These are phyloP conservation scores for Raddia distichophylla DNA, from an alignment of 176 grass and related monocot genomes.

Conservation along the genomic window DNA sequence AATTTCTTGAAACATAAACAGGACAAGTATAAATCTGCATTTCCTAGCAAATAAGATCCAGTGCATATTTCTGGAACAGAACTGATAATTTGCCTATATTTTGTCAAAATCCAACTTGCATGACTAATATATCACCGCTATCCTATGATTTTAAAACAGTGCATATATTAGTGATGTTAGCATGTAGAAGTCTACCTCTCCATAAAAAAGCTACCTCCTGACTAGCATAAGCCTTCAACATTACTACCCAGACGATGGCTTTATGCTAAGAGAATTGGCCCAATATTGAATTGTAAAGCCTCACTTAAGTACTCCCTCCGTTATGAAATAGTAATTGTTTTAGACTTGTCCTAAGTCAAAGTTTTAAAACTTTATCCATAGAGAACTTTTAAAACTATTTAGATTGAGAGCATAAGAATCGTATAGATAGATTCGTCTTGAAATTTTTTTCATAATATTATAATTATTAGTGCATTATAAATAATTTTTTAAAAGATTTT, in stretches of 20 bases:
- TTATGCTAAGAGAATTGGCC: not conserved
- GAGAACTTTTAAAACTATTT: too few species aligned
- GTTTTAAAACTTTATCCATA: too few species aligned
- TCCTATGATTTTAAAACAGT: not conserved
- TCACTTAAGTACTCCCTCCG: not conserved
- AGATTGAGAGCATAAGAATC: too few species aligned
- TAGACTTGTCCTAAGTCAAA: too few species aligned
- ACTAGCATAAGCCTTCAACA: constrained; percentile 22
- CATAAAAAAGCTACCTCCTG: constrained; percentile 20
- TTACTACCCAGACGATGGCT: constrained; percentile 8
- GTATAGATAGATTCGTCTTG: too few species aligned
- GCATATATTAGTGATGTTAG: not conserved
- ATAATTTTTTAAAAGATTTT: too few species aligned
- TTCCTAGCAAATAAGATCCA: not conserved
- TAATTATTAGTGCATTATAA: too few species aligned
- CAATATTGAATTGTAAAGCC: constrained; percentile 3
- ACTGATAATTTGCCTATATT: not conserved
- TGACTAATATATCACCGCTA: not conserved
- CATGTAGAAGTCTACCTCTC: not conserved
- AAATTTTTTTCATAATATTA: too few species aligned
- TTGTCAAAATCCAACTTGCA: not conserved
- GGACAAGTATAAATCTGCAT: not conserved
- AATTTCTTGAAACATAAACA: constrained; percentile 20
- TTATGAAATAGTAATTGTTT: too few species aligned
- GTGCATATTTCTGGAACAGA: constrained; percentile 7